These are phyloP conservation scores for Pugionium cornutum DNA, from an alignment of 345 rosid species.

Conservation along the genomic window DNA sequence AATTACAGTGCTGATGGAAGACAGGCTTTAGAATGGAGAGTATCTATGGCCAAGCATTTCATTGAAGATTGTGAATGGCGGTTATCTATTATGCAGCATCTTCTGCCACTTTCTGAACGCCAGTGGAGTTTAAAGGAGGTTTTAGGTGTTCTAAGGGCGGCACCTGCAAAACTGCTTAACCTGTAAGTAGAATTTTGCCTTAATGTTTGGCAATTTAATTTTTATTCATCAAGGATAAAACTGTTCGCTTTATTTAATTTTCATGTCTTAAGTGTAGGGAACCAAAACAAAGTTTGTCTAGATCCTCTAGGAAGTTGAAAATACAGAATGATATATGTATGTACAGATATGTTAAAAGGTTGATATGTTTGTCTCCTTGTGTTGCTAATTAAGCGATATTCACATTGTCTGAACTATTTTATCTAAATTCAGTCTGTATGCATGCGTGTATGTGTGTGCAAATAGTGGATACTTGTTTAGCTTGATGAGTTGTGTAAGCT, in stretches of 20 bases:
- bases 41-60: constrained; percentile 63
- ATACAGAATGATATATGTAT: constrained; percentile 2
- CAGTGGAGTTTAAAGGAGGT: constrained; percentile 96
- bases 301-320: constrained; percentile 13
- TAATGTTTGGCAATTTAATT: constrained; percentile 19
- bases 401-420: constrained; percentile 5
- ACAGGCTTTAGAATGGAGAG: constrained; percentile 93
- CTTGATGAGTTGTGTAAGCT: constrained; percentile 9
- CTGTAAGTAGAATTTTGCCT: constrained; percentile 59
- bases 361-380: constrained; percentile 10
- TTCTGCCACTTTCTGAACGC: constrained; percentile 83
- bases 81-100: constrained; percentile 83
- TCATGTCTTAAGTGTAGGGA: constrained; percentile 16
- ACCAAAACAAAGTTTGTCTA: constrained; percentile 3
- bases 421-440: constrained; percentile 6
- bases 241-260: constrained; percentile 12
- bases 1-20: constrained; percentile 54
- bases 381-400: neutral
- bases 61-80: constrained; percentile 99
- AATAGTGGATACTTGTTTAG: constrained; percentile 12
- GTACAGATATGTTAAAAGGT: neutral
- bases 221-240: constrained; percentile 6
- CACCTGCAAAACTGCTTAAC: constrained; percentile 88
- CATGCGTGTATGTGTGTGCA: constrained; percentile 1
- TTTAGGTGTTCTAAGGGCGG: constrained; percentile 80